Evolutionary conservation across 2,329 filamentous ascomycete genomes (phyloP).

Genomic region (Fusarium coffeatum): DNA sequence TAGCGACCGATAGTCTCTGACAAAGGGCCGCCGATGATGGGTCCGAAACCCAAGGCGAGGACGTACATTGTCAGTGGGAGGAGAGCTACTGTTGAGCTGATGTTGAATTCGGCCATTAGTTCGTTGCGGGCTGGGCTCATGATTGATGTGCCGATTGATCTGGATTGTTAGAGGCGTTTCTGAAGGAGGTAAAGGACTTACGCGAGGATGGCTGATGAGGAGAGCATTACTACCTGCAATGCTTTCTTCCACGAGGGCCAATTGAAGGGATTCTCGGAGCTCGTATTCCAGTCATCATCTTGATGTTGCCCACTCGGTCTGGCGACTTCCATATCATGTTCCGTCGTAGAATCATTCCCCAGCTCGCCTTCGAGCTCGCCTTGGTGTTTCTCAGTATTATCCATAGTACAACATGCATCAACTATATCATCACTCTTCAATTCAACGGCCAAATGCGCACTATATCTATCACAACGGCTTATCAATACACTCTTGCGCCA

Average conservation of each 20-base stretch:
- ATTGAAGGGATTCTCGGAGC: constrained; percentile 63
- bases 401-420: constrained; percentile 9
- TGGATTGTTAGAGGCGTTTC: neutral
- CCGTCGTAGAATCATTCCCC: constrained; percentile 27
- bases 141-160: constrained; percentile 33
- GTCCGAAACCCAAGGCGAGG: constrained; percentile 69
- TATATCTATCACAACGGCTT: neutral
- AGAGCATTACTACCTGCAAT: constrained; percentile 53
- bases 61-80: constrained; percentile 70
- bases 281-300: constrained; percentile 50
- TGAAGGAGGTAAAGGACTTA: no score
- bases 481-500: neutral
- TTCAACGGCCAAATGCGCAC: no score
- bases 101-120: constrained; percentile 64
- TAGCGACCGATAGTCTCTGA: constrained; percentile 69
- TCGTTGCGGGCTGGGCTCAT: constrained; percentile 43
- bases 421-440: neutral
- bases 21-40: constrained; percentile 68
- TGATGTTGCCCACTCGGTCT: neutral
- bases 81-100: constrained; percentile 67
- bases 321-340: constrained; percentile 49
- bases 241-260: constrained; percentile 59
- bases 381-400: constrained; percentile 1
- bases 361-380: constrained; percentile 8
- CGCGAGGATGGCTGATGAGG: constrained; percentile 56